Percentiles rank a stretch among this genome's conserved stretches.
Evolutionary conservation across 768 basidiomycete species (phyloP).

Genomic region (Suillus subluteus): DNA sequence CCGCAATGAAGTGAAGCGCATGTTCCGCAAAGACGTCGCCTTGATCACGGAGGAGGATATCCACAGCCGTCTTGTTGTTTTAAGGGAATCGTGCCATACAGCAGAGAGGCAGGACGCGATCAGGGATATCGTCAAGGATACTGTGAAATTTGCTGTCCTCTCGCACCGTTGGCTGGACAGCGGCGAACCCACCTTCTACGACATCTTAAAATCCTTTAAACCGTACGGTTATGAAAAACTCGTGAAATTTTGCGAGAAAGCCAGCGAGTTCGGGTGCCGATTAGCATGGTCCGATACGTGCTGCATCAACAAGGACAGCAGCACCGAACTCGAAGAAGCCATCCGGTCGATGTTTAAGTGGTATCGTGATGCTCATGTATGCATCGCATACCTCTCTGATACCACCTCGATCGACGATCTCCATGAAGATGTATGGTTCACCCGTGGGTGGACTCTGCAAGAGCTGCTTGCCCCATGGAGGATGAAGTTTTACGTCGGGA

Average conservation of each 20-base stretch:
- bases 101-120: conserved; percentile 28
- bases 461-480: conserved; percentile 31
- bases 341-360: conserved; percentile 40
- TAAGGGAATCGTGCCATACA: conserved; percentile 26
- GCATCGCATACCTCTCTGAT: conserved; percentile 37
- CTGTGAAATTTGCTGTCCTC: conserved; percentile 32
- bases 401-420: conserved; percentile 33
- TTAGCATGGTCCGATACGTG: conserved; percentile 41
- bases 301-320: conserved; percentile 39
- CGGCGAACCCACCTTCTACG: conserved; percentile 34
- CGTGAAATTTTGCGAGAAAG: conserved; percentile 28
- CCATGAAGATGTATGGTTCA: conserved; percentile 33
- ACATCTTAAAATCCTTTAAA: conserved; percentile 31
- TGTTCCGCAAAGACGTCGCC: conserved; percentile 31
- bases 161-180: conserved; percentile 35
- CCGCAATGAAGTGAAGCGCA: conserved; percentile 34
- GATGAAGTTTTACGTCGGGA: conserved; percentile 36
- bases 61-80: conserved; percentile 11
- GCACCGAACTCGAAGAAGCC: conserved; percentile 38
- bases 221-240: conserved; percentile 33
- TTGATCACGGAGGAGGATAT: conserved; percentile 30
- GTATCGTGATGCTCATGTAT: conserved; percentile 32
- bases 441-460: conserved; percentile 36
- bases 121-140: conserved; percentile 24
- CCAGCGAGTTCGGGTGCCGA: conserved; percentile 29